A percentile compares a stretch with the other conserved stretches of the same genome.
Conservation (phyloP, 2,329 filamentous ascomycete species). For the Sphaerulina musiva region DNA sequence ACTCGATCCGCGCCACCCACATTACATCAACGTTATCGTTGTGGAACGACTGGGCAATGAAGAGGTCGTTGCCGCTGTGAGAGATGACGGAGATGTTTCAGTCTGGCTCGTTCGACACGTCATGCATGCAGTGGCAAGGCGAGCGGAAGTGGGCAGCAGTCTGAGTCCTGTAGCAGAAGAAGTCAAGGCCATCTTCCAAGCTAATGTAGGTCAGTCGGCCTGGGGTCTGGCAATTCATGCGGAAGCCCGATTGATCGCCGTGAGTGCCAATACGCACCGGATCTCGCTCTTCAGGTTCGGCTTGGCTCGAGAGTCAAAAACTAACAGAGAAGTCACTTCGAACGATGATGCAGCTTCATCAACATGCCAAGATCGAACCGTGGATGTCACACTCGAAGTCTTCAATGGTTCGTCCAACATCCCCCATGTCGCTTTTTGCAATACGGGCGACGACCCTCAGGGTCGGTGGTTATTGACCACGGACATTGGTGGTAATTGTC, state of each 20-base stretch:
- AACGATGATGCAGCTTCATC: constrained; percentile 20
- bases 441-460: constrained; percentile 49
- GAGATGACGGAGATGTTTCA: constrained; percentile 53
- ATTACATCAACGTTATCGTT: constrained; percentile 42
- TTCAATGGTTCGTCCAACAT: constrained; percentile 45
- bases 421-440: constrained; percentile 53
- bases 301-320: constrained; percentile 35
- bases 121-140: constrained; percentile 30
- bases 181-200: constrained; percentile 58
- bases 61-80: constrained; percentile 45
- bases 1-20: constrained; percentile 36
- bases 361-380: constrained; percentile 13
- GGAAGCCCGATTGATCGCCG: constrained; percentile 74
- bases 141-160: constrained; percentile 27
- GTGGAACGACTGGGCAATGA: constrained; percentile 42
- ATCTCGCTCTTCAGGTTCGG: constrained; percentile 57
- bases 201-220: constrained; percentile 70
- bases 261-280: constrained; percentile 65
- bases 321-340: constrained; percentile 14
- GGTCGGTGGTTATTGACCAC: constrained; percentile 53
- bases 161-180: constrained; percentile 38
- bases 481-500: constrained; percentile 42
- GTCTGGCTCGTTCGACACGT: constrained; percentile 37
- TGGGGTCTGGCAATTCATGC: constrained; percentile 86
- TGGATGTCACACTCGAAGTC: constrained; percentile 26